Conservation (phyloP, 83 land plant species). For the Thuja plicata region DNA sequence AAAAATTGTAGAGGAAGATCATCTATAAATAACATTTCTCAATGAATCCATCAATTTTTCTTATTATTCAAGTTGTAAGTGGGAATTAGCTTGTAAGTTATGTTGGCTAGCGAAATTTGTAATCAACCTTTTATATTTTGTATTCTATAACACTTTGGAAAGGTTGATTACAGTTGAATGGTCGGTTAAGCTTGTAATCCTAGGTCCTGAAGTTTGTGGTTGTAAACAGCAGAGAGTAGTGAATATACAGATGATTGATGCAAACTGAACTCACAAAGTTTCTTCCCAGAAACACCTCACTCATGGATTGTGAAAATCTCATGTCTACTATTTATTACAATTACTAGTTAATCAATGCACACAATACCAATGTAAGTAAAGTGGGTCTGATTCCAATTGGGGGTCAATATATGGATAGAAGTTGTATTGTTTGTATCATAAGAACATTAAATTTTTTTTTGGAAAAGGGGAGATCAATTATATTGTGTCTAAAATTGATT, state of each 20-base stretch:
- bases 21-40: constrained; percentile 2
- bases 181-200: not conserved
- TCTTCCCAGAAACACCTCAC: too few species aligned
- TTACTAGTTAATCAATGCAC: too few species aligned
- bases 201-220: too few species aligned
- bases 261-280: not conserved
- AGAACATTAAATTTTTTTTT: too few species aligned
- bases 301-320: too few species aligned
- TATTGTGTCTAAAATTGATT: too few species aligned
- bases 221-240: not conserved
- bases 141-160: not conserved
- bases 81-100: not conserved
- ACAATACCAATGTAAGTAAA: too few species aligned
- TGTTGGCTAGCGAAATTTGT: not conserved
- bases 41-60: not conserved
- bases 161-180: not conserved
- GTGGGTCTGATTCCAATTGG: too few species aligned
- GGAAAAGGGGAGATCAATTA: too few species aligned
- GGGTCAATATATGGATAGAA: too few species aligned
- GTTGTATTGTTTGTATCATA: too few species aligned
- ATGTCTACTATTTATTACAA: too few species aligned
- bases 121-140: not conserved
- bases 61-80: not conserved
- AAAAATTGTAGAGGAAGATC: not conserved
- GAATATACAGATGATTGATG: not conserved